Evolutionary conservation across 1,284 basidiomycete genomes (phyloP), one percentile per base, ranked within the genome.

Genomic region (Thelephora terrestris): DNA sequence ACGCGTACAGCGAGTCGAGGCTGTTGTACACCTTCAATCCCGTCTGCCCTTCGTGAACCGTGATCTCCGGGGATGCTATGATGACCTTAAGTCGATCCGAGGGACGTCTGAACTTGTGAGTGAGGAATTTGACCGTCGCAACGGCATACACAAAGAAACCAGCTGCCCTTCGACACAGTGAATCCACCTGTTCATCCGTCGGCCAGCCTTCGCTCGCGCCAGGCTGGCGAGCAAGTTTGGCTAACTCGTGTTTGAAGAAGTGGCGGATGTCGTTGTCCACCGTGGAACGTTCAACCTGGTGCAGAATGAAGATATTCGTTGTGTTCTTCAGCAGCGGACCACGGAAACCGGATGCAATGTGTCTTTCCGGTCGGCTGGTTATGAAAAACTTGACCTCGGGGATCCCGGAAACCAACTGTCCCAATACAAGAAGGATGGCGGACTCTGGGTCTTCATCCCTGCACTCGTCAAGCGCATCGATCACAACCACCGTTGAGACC

Each of bases 291-390:
- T 27, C 27, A 27, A 27, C 27, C 27, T 27, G 5, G 23, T 40
- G 38, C 2, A 40, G n/a, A n/a, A n/a, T n/a, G n/a, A n/a, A n/a
- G n/a, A n/a, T n/a, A n/a, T n/a, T n/a, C n/a, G n/a, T n/a, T n/a
- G n/a, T n/a, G n/a, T n/a, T n/a, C n/a, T n/a, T n/a, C n/a, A n/a
- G n/a, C n/a, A n/a, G n/a, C n/a, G 38, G 7, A 10, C 27, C 27
- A 27, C 27, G 27, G 10, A 27, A 27, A 5, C 27, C 27, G 10
- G 1, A 12, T 16, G 10, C 47, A n/a, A 61, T 57, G 14, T 57
- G 34, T 5, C 25, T 32, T 21, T 58, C 58, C 3, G 62, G 61
- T 10, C 62, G 50, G 32, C 61, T 60, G 2, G 62, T 62, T 27
- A 62, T 47, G 23, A 62, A 29, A 25, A 62, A 55, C 32, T 50